Percentiles rank a stretch among this genome's conserved stretches.
Evolutionary conservation across 2,329 filamentous ascomycete genomes (phyloP).

Genomic region (Pseudopyrenochaeta lycopersici): DNA sequence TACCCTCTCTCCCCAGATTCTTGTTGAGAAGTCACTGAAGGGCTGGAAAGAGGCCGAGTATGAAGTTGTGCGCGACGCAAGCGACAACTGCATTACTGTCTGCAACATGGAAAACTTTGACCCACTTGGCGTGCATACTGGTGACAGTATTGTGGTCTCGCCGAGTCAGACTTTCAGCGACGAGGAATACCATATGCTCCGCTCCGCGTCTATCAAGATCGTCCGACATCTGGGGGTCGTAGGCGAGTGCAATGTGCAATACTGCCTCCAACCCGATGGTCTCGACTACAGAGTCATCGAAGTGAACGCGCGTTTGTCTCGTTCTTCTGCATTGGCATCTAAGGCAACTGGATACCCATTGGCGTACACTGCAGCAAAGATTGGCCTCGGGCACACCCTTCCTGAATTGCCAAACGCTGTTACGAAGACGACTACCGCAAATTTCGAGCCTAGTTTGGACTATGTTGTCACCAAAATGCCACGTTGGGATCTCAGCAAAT

Average conservation of each 20-base stretch:
- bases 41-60: constrained; percentile 99
- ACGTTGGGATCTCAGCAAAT: constrained; percentile 97
- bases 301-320: constrained; percentile 97
- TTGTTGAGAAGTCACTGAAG: constrained; percentile 98
- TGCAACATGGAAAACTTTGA: constrained; percentile 99
- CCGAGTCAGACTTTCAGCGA: constrained; percentile 97
- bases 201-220: constrained; percentile 97
- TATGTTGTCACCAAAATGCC: constrained; percentile 99
- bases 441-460: constrained; percentile 96
- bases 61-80: constrained; percentile 94
- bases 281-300: constrained; percentile 99
- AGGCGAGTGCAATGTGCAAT: constrained; percentile 98
- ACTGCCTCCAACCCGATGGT: constrained; percentile 94
- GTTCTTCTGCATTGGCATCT: constrained; percentile 94
- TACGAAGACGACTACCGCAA: constrained; percentile 97
- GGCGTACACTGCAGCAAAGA: constrained; percentile 97
- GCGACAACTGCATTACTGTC: constrained; percentile 99
- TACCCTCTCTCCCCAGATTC: constrained; percentile 91
- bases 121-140: constrained; percentile 95
- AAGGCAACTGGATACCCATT: constrained; percentile 98
- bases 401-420: constrained; percentile 97
- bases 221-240: constrained; percentile 96
- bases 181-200: constrained; percentile 99
- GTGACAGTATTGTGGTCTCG: constrained; percentile 97
- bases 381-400: constrained; percentile 92